Evolutionary conservation across 768 basidiomycete genomes (phyloP), one percentile per base, ranked within the genome.

Genomic region (Hypholoma sublateritium): DNA sequence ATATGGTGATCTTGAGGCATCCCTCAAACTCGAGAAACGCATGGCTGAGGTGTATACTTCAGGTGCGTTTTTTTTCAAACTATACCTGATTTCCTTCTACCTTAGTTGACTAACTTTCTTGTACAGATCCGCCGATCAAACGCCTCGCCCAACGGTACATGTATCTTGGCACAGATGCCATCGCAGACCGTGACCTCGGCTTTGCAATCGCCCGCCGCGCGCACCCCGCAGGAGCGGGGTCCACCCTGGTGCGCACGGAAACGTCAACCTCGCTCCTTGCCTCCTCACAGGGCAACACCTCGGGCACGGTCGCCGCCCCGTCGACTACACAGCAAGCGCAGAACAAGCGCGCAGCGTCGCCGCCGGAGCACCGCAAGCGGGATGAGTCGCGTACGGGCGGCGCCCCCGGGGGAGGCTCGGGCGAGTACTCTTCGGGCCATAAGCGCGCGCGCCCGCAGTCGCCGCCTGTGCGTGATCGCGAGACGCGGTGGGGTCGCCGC

Each of bases 1-100:
- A 65, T 98, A 91, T 66, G 93, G 93, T n/a, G 93, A 95, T 71
- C 77, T 95, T 35, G 87, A 91, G 42, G 89, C 91, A 1, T 84
- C 91, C 2, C 86, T 91, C 62, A 93, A 95, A 71, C 82, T 98
- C 46, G 95, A 97, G 70, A 86, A 87, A 59, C 84, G 97, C 7
- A 90, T 98, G 64, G 78, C 88, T 0, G 95, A 98, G 58, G 85
- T 87, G 0, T 98, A 93, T 71, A 87, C 94, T 0, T 84, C 84
- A 48, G 93, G 94, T 93, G 59, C 39, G 84, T 48, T 47, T 41
- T 53, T 19, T n/a, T 53, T 9, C 5, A 32, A 11, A 12, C 28
- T 34, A 51, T n/a, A 14, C 12, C 50, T n/a, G 44, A 13, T n/a
- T 14, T 22, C 37, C 11, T 48, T 45, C 46, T 2, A 46, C 49